Conservation (phyloP, 192 early-diverging fungal species). For the Thamnidium elegans region DNA sequence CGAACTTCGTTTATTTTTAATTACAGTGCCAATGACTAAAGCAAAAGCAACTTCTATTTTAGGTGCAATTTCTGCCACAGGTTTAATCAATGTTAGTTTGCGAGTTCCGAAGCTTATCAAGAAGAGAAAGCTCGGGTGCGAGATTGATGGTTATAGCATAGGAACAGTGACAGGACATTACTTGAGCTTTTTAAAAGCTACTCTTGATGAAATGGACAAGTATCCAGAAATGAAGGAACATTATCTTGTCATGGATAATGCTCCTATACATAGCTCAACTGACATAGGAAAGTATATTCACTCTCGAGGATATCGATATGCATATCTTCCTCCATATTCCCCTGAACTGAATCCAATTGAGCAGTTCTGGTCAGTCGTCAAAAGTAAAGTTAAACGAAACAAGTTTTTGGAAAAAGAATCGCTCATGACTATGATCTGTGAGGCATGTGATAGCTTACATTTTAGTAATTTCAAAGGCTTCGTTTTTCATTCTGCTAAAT, state of each 20-base stretch:
- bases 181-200: not conserved
- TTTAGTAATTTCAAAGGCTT: no score
- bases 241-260: no score
- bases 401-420: no score
- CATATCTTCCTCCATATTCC: conserved; percentile 26
- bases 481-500: no score
- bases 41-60: conserved; percentile 6
- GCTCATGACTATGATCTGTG: no score
- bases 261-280: no score
- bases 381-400: no score
- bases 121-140: not conserved
- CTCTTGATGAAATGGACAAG: conserved; percentile 10
- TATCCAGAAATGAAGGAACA: no score
- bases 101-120: conserved; percentile 3
- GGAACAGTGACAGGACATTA: no score
- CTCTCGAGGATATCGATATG: not conserved
- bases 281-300: no score
- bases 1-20: not conserved
- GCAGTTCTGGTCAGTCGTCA: conserved; percentile 25
- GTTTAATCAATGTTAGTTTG: no score
- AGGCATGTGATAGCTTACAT: no score
- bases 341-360: conserved; percentile 28
- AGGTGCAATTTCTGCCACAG: not conserved
- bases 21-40: not conserved
- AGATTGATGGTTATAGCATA: not conserved